Conservation (phyloP, 116 monocot species). For the Cymodocea nodosa region DNA sequence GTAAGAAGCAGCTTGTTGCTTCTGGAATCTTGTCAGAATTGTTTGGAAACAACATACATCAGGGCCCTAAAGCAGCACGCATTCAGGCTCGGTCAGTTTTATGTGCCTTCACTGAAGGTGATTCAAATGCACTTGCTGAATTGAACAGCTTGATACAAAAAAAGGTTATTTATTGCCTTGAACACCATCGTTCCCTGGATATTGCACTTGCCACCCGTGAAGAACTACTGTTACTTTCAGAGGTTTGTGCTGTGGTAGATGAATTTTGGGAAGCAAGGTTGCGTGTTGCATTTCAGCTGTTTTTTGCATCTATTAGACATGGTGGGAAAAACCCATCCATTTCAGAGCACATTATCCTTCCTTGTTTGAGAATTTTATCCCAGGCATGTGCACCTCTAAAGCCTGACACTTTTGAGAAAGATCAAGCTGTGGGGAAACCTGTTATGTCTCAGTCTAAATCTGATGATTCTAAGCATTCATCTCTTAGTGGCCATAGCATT, state of each 20-base stretch:
- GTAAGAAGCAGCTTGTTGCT: slow-evolving; percentile 82
- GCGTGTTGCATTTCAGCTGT: slow-evolving; percentile 80
- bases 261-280: slow-evolving; percentile 94
- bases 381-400: slow-evolving; percentile 96
- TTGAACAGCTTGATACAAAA: slow-evolving; percentile 82
- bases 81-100: slow-evolving; percentile 77
- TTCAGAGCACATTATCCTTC: slow-evolving; percentile 96
- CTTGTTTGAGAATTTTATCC: slow-evolving; percentile 92
- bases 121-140: slow-evolving; percentile 73
- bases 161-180: slow-evolving; percentile 94
- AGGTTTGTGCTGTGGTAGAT: slow-evolving; percentile 84
- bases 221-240: slow-evolving; percentile 81
- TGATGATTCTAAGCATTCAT: slow-evolving; percentile 17
- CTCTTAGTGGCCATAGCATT: slow-evolving; percentile 14
- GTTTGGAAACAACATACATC: slow-evolving; percentile 95
- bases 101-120: slow-evolving; percentile 84
- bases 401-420: slow-evolving; percentile 57
- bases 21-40: slow-evolving; percentile 82
- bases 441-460: slow-evolving; percentile 35
- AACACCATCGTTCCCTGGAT: slow-evolving; percentile 96
- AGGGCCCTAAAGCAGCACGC: slow-evolving; percentile 84
- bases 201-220: slow-evolving; percentile 81
- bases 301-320: slow-evolving; percentile 88
- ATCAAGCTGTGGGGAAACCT: slow-evolving; percentile 34
- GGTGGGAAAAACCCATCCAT: slow-evolving; percentile 95